Base-by-base conservation (phyloP, 495 filamentous ascomycete genomes). In the Aspergillus biplanus region DNA sequence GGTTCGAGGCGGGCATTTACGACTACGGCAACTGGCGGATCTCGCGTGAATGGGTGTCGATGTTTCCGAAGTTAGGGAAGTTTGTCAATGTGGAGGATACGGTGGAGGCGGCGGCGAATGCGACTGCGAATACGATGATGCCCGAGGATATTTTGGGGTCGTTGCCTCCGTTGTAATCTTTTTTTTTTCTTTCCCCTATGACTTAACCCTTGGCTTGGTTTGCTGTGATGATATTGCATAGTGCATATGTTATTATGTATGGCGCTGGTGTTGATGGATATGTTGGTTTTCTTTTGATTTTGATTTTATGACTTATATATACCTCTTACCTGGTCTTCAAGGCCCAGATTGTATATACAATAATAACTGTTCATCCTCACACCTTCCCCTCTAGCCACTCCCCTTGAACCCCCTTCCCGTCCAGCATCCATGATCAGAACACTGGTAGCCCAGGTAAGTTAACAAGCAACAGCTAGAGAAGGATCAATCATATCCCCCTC, bases 11-110 rank as follows among this genome's bases (percentile, higher is more conserved):
- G 7, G 61, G 53, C 0, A 47, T 57, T 1, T 57, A 63, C 34
- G 15, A 44, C 9, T 63, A 63, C 21, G 44, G 49, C 15, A 63
- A 63, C 53, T 63, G 61, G 61, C 61, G 57, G 13, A 54, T 63
- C 33, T 57, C 61, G 46, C 44, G 44, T 12, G 61, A 63, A 15
- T 63, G 61, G 61, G 53, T 46, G 18, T 31, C 46, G 2, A 63
- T 33, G 33, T 63, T 63, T 33, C 61, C 61, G 11, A 50, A 52
- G 13, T 33, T 63, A 16, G 49, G 31, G 33, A 49, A 57, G 12
- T 56, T 50, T 4, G 61, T 63, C 12, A 63, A 63, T 52, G 33
- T 63, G 8, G 61, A 54, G 13, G 12, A 54, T 11, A 44, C 11
- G 6, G 53, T 39, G 7, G 53, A 56, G 39, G 7, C 33, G n/a